These are phyloP conservation scores for Lathyrus tuberosus DNA, from an alignment of 306 rosid species.

Conservation along the genomic window DNA sequence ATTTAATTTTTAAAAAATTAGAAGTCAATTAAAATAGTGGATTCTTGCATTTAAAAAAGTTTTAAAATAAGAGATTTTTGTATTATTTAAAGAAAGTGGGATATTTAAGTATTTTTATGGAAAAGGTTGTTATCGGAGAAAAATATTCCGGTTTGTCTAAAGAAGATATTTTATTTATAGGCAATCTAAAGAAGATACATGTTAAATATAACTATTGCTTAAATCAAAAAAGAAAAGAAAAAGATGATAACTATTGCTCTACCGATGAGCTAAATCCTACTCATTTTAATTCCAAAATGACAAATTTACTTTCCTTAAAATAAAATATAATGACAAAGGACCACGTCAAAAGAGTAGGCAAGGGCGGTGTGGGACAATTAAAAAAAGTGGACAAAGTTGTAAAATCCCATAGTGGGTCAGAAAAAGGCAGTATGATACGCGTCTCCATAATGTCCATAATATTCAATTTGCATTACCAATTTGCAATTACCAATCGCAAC, in stretches of 20 bases:
- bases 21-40: too few relatives aligned
- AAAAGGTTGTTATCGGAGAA: too few relatives aligned
- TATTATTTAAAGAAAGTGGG: too few relatives aligned
- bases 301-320: background rate
- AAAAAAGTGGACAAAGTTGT: conserved; percentile 54
- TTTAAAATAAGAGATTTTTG: too few relatives aligned
- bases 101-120: too few relatives aligned
- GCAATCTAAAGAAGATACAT: too few relatives aligned
- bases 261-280: background rate
- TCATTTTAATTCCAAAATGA: background rate
- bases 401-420: conserved; percentile 33
- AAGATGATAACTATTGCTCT: background rate
- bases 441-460: conserved; percentile 81
- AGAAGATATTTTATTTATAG: too few relatives aligned
- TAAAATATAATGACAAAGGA: background rate
- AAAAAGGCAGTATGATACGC: conserved; percentile 64
- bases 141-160: too few relatives aligned
- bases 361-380: background rate
- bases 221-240: too few relatives aligned
- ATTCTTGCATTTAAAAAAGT: too few relatives aligned
- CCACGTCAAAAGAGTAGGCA: conserved; percentile 22
- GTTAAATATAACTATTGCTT: too few relatives aligned
- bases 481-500: conserved; percentile 49
- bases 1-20: too few relatives aligned
- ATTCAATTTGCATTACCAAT: conserved; percentile 12